Conservation (phyloP, 2,329 filamentous ascomycete species). For the Pseudogymnoascus sp. region DNA sequence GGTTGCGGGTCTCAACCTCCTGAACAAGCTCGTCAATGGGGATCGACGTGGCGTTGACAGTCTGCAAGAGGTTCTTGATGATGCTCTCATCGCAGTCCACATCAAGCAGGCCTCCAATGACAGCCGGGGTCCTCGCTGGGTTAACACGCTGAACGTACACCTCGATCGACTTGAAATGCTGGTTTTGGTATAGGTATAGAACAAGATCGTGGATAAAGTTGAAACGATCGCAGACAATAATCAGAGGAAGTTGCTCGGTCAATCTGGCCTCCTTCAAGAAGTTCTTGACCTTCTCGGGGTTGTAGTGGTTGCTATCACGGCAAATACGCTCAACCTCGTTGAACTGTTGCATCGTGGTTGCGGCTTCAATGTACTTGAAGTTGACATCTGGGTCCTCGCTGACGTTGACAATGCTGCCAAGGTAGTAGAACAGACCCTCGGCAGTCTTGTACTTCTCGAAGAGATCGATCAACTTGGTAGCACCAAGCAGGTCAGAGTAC, state of each 20-base stretch:
- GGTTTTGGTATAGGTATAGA: conserved; percentile 95
- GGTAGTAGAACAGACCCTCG: conserved; percentile 95
- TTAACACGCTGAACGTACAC: conserved; percentile 97
- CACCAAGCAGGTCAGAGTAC: conserved; percentile 88
- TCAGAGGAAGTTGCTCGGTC: conserved; percentile 86
- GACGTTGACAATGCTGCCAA: conserved; percentile 95
- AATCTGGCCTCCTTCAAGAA: conserved; percentile 95
- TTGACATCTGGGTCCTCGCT: conserved; percentile 92
- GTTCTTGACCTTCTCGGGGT: conserved; percentile 96
- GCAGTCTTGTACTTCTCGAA: conserved; percentile 97
- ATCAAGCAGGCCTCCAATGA: conserved; percentile 86
- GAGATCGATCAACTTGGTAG: conserved; percentile 81
- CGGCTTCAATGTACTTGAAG: conserved; percentile 99
- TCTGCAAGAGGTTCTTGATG: conserved; percentile 83
- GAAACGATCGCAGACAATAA: conserved; percentile 98
- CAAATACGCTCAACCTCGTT: conserved; percentile 97
- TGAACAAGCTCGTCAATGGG: conserved; percentile 89
- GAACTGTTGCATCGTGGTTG: conserved; percentile 85
- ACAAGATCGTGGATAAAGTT: conserved; percentile 97
- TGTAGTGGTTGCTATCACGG: conserved; percentile 83
- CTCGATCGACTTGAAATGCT: conserved; percentile 98
- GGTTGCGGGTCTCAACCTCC: conserved; percentile 93
- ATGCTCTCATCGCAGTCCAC: conserved; percentile 96
- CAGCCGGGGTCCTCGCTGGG: conserved; percentile 79
- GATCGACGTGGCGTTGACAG: conserved; percentile 75